Percentiles rank a stretch among this genome's conserved stretches.
Evolutionary conservation across 2,329 filamentous ascomycete species (phyloP).

Genomic region (Fusarium torreyae): DNA sequence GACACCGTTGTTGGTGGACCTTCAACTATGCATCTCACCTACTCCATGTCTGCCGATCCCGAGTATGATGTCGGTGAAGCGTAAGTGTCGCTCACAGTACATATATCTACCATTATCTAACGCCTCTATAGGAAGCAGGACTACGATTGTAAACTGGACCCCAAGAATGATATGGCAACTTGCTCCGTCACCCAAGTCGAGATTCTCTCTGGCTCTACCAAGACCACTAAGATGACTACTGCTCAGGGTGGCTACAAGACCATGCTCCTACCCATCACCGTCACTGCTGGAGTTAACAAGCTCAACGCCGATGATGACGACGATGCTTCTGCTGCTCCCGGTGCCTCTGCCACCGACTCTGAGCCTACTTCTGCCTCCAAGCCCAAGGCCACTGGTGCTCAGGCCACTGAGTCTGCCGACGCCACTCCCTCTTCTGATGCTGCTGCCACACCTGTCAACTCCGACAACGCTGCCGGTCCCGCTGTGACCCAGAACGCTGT

Average conservation of each 20-base stretch:
- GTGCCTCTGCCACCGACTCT: conserved; percentile 32
- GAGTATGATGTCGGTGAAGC: conserved; percentile 28
- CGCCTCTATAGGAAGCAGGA: conserved; percentile 34
- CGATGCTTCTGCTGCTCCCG: background rate
- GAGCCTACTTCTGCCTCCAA: conserved; percentile 38
- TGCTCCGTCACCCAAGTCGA: conserved; percentile 41
- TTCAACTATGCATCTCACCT: conserved; percentile 22
- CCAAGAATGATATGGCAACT: conserved; percentile 42
- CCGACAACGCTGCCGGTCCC: conserved; percentile 53
- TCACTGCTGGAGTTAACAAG: conserved; percentile 59
- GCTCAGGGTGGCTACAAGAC: conserved; percentile 37
- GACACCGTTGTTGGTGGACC: conserved; percentile 46
- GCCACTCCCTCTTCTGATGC: conserved; percentile 27
- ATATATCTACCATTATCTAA: background rate
- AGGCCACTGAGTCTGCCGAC: conserved; percentile 23
- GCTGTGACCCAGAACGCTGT: conserved; percentile 55
- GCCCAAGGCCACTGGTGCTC: conserved; percentile 33
- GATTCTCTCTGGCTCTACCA: conserved; percentile 2
- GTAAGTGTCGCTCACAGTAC: conserved; percentile 28
- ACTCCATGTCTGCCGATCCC: conserved; percentile 11
- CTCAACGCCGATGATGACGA: conserved; percentile 43
- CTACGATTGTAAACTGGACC: conserved; percentile 48
- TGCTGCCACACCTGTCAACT: conserved; percentile 35
- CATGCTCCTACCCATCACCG: conserved; percentile 51
- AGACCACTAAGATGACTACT: conserved; percentile 8